Percentiles rank a stretch among this genome's conserved stretches.
These are phyloP conservation scores for Amaranthus tricolor DNA, from an alignment of 179 eudicot genomes.

Conservation along the genomic window DNA sequence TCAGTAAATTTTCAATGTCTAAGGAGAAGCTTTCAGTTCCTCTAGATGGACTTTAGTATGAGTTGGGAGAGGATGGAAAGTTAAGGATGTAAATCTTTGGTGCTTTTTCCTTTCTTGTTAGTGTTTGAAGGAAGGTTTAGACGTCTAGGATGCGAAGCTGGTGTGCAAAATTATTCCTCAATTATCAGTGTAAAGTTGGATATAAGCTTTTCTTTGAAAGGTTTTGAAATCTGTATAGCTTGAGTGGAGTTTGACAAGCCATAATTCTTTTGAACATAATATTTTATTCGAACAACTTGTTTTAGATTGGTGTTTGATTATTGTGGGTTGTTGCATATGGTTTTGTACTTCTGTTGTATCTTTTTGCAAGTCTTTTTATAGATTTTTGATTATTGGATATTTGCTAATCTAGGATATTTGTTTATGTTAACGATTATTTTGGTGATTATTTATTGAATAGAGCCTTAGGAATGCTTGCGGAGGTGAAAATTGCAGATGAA, in stretches of 20 bases:
- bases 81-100: neutral
- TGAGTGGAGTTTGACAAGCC: neutral
- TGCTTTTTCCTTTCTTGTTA: neutral
- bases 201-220: neutral
- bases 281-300: neutral
- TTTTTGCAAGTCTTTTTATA: neutral
- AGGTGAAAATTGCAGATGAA: slow-evolving; percentile 82
- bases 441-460: slow-evolving; percentile 48
- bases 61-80: neutral
- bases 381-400: neutral
- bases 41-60: neutral
- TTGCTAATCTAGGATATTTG: neutral
- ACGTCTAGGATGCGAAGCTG: neutral
- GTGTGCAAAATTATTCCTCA: neutral
- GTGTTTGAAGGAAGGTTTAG: neutral
- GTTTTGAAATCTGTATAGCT: neutral
- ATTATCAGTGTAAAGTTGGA: neutral
- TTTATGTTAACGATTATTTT: neutral
- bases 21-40: neutral
- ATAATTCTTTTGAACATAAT: neutral
- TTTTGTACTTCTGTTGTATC: slow-evolving; percentile 2
- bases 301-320: neutral
- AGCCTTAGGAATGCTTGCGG: slow-evolving; percentile 73
- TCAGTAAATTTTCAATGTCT: neutral
- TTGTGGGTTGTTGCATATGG: neutral